Evolutionary conservation across 805 yeast species (phyloP).

Genomic region (Kodamaea leandrae): DNA sequence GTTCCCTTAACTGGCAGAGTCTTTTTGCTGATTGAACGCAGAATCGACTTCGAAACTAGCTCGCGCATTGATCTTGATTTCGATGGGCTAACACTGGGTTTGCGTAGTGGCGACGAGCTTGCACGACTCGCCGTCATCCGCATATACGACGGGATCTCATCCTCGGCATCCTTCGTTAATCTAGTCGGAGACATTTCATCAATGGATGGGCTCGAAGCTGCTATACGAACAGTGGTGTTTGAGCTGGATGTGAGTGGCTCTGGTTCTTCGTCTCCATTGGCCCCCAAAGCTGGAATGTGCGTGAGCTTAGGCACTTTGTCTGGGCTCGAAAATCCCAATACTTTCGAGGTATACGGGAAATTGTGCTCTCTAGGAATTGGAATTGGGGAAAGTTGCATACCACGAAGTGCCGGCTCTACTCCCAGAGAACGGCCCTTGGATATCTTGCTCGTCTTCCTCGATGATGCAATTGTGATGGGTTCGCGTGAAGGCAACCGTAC

Average conservation of each 20-base stretch:
- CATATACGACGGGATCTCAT: slow-evolving; percentile 10
- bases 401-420: slow-evolving; percentile 10
- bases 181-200: too few species aligned
- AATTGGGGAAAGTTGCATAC: slow-evolving; percentile 13
- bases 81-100: neutral
- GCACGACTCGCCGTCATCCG: slow-evolving; percentile 7
- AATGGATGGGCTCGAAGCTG: too few species aligned
- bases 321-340: neutral
- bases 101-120: slow-evolving; percentile 8
- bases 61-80: slow-evolving; percentile 1
- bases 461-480: slow-evolving; percentile 26
- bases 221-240: too few species aligned
- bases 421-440: slow-evolving; percentile 17
- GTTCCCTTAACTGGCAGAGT: neutral
- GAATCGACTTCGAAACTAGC: neutral
- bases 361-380: slow-evolving; percentile 11
- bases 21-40: neutral
- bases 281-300: slow-evolving; percentile 3
- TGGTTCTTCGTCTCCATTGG: neutral
- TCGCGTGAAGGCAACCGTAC: slow-evolving; percentile 39
- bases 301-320: neutral
- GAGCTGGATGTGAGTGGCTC: too few species aligned
- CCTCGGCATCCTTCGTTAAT: too few species aligned
- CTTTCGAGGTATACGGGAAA: slow-evolving; percentile 7
- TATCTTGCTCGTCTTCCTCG: slow-evolving; percentile 8